Percentiles rank a stretch among this genome's conserved stretches.
Conservation (phyloP, 2,329 filamentous ascomycete genomes). For the Venturiaceae sp. region DNA sequence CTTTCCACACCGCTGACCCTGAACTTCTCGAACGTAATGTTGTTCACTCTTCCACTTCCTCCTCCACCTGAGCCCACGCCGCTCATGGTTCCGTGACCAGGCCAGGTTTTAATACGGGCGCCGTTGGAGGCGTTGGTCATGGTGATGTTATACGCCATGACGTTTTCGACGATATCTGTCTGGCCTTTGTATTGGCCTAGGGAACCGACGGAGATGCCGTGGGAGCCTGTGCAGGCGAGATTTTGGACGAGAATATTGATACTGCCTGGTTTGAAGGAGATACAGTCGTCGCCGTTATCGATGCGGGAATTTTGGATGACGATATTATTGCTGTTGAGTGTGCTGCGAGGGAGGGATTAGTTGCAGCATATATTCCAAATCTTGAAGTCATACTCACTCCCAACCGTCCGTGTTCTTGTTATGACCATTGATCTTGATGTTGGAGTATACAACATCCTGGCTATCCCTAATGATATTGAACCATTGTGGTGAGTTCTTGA, state of each 20-base stretch:
- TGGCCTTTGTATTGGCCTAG: slow-evolving; percentile 54
- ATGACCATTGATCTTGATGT: slow-evolving; percentile 15
- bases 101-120: slow-evolving; percentile 62
- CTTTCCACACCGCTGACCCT: slow-evolving; percentile 49
- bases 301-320: slow-evolving; percentile 58
- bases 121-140: slow-evolving; percentile 42
- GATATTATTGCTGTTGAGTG: slow-evolving; percentile 50
- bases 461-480: slow-evolving; percentile 59
- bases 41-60: slow-evolving; percentile 47
- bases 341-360: slow-evolving; percentile 17
- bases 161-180: slow-evolving; percentile 54
- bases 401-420: slow-evolving; percentile 5
- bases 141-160: slow-evolving; percentile 20
- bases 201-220: slow-evolving; percentile 59
- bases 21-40: slow-evolving; percentile 54
- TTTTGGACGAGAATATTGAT: slow-evolving; percentile 57
- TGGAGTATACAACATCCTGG: slow-evolving; percentile 50
- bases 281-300: slow-evolving; percentile 60
- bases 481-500: slow-evolving; percentile 52
- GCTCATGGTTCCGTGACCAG: slow-evolving; percentile 30
- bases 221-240: slow-evolving; percentile 54
- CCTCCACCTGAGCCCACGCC: slow-evolving; percentile 47
- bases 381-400: not conserved
- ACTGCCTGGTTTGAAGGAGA: slow-evolving; percentile 64
- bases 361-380: no score